Percentiles rank a stretch among this genome's conserved stretches.
These are phyloP conservation scores for Suhomyces choctaworum DNA, from an alignment of 1,139 yeast species.

Conservation along the genomic window DNA sequence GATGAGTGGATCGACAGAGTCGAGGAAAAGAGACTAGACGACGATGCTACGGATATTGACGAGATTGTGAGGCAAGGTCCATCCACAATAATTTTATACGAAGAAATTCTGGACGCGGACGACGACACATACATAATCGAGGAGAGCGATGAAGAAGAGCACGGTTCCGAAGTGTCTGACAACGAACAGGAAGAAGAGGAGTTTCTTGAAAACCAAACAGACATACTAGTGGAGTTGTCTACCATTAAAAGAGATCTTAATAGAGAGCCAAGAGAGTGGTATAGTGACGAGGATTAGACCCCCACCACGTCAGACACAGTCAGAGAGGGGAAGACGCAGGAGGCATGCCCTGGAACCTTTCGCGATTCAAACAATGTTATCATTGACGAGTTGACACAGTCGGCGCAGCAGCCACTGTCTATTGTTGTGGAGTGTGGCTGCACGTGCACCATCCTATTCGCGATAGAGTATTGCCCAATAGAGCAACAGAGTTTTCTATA, in stretches of 20 bases:
- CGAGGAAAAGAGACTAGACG: conserved; percentile 20
- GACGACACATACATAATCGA: conserved; percentile 29
- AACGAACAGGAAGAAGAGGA: conserved; percentile 11
- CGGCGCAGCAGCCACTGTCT: background rate
- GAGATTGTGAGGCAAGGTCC: conserved; percentile 11
- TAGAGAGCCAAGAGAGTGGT: conserved; percentile 7
- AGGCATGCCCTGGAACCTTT: too few species aligned
- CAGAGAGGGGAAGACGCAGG: background rate
- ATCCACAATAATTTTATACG: conserved; percentile 16
- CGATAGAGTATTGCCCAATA: background rate
- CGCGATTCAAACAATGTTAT: background rate
- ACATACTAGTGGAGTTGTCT: conserved; percentile 4
- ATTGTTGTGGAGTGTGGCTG: background rate
- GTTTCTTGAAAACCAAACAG: conserved; percentile 18
- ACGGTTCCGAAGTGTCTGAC: conserved; percentile 14
- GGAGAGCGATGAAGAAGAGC: conserved; percentile 11
- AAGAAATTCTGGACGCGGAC: conserved; percentile 30
- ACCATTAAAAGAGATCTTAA: conserved; percentile 14
- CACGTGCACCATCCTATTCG: background rate
- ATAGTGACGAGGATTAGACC: conserved; percentile 15
- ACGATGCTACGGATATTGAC: conserved; percentile 18
- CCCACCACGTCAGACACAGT: background rate
- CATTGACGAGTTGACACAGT: background rate
- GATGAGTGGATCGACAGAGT: conserved; percentile 26
- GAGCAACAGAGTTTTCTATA: background rate